These are phyloP conservation scores for Prunus yedoensis DNA, from an alignment of 331 rosid species.

Conservation along the genomic window DNA sequence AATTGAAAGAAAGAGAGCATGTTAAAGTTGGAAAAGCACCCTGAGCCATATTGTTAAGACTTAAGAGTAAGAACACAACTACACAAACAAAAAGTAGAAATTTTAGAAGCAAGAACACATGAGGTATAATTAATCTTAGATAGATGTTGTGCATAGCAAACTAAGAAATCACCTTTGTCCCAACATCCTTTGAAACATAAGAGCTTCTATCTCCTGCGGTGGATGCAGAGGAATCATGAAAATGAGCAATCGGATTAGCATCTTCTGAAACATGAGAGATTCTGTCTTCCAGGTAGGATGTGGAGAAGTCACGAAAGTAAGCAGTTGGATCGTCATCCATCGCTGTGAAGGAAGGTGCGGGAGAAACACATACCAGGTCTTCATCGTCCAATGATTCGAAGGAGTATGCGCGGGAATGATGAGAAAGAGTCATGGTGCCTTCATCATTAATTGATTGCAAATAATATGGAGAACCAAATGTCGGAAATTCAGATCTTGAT, in stretches of 20 bases:
- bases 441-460: constrained; percentile 28
- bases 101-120: too few relatives aligned
- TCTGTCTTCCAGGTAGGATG: background rate
- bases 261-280: background rate
- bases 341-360: background rate
- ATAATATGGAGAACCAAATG: constrained; percentile 27
- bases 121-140: too few relatives aligned
- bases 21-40: background rate
- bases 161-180: background rate
- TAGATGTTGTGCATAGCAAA: background rate
- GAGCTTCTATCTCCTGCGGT: background rate
- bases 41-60: background rate
- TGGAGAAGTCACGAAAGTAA: background rate
- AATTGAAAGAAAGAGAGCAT: background rate
- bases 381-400: background rate
- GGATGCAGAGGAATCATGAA: constrained; percentile 25
- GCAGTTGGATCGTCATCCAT: background rate
- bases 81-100: background rate
- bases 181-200: background rate
- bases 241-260: background rate
- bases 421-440: constrained; percentile 36
- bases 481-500: constrained; percentile 48
- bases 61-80: background rate
- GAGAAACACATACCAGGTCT: background rate
- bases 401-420: background rate